Percentiles rank a stretch among this genome's conserved stretches.
Evolutionary conservation across 1,284 basidiomycete species (phyloP).

Genomic region (Grifola frondosa): DNA sequence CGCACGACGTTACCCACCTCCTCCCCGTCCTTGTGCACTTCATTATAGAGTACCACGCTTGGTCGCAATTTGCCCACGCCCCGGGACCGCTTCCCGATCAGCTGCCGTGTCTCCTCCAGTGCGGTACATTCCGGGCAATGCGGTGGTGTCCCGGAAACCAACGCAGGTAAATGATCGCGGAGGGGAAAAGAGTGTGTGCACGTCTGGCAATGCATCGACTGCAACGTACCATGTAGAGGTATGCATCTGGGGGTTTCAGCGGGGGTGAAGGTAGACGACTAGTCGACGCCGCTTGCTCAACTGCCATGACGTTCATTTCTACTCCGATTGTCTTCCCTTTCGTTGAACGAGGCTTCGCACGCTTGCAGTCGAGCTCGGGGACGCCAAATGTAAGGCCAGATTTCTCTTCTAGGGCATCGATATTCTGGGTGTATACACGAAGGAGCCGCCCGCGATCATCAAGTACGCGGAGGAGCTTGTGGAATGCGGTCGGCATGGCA

Average conservation of each 20-base stretch:
- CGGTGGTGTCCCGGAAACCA: constrained; percentile 63
- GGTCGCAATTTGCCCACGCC: constrained; percentile 83
- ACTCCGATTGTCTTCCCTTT: constrained; percentile 21
- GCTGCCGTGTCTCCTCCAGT: constrained; percentile 67
- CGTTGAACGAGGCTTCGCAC: constrained; percentile 44
- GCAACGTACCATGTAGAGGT: constrained; percentile 87
- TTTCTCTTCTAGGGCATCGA: constrained; percentile 86
- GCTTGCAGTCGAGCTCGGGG: constrained; percentile 57
- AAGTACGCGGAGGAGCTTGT: constrained; percentile 71
- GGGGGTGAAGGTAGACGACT: constrained; percentile 40
- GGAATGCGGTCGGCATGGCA: constrained; percentile 84
- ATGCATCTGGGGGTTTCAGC: constrained; percentile 74
- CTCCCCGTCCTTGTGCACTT: constrained; percentile 85
- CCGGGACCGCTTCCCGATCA: constrained; percentile 78
- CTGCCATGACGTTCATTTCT: neutral
- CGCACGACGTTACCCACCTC: constrained; percentile 79
- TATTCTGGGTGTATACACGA: constrained; percentile 94
- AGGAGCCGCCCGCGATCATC: constrained; percentile 79
- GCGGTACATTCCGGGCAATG: constrained; percentile 79
- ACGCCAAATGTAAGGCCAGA: constrained; percentile 81
- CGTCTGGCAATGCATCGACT: constrained; percentile 77
- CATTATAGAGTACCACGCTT: constrained; percentile 90
- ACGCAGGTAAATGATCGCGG: constrained; percentile 54
- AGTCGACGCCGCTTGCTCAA: constrained; percentile 10
- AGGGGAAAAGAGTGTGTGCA: constrained; percentile 76